phyloP scores from a whole-genome alignment of 2,329 filamentous ascomycete genomes.

The Alternaria panax region DNA sequence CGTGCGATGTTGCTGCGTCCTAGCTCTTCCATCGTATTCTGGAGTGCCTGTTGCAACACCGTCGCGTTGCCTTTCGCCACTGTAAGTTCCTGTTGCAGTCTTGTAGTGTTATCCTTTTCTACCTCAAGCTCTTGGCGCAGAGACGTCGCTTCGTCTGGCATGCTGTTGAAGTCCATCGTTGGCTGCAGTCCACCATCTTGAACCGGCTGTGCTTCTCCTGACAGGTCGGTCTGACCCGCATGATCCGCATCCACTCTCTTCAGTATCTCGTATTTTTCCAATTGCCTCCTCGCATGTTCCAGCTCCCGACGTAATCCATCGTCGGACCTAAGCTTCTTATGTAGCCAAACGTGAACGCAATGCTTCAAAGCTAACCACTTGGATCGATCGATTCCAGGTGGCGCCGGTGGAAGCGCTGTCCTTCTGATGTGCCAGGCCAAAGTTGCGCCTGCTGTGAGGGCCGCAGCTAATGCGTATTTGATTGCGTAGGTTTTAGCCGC shows the following conservation, averaged over 20 bases:
- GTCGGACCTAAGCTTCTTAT: not conserved
- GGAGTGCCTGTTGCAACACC: no score
- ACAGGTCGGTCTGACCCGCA: not conserved
- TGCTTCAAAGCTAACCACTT: not conserved
- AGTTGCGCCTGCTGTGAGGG: not conserved
- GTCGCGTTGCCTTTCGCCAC: no score
- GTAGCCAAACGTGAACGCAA: not conserved
- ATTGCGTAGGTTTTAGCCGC: not conserved
- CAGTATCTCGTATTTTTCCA: not conserved
- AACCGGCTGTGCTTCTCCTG: not conserved
- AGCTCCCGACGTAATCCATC: not conserved
- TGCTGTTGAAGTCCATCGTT: not conserved
- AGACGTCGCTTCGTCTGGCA: not conserved
- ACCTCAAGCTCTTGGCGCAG: not conserved
- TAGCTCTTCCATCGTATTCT: not conserved
- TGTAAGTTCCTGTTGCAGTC: not conserved
- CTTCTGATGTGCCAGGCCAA: not conserved
- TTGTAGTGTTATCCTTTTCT: no score
- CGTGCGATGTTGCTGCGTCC: not conserved
- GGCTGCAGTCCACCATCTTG: not conserved
- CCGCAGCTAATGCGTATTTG: not conserved
- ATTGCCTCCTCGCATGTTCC: not conserved
- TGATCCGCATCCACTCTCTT: not conserved
- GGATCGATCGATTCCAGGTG: not conserved
- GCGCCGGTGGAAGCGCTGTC: not conserved